Conservation (phyloP, 2,329 filamentous ascomycete species). For the Thermomyces lanuginosus region DNA sequence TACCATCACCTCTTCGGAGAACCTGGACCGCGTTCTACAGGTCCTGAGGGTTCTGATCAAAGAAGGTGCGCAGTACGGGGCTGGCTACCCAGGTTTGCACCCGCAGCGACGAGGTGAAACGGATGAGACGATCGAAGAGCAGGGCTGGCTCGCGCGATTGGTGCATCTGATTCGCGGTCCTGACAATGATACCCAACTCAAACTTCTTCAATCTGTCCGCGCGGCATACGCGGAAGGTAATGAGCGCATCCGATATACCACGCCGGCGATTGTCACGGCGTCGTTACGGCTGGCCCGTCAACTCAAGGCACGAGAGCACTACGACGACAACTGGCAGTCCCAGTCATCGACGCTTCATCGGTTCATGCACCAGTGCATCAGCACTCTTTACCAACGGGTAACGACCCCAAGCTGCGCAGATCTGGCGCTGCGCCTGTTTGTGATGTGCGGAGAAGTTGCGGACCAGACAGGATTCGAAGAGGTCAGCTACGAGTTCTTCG, state of each 20-base stretch:
- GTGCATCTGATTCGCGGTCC: constrained; percentile 71
- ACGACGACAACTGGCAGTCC: constrained; percentile 55
- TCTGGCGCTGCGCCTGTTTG: constrained; percentile 74
- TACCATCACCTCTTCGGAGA: constrained; percentile 56
- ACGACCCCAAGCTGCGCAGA: constrained; percentile 69
- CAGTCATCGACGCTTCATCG: constrained; percentile 77
- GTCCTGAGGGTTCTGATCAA: constrained; percentile 83
- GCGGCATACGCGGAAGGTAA: constrained; percentile 84
- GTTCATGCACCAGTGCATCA: constrained; percentile 81
- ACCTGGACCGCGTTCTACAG: constrained; percentile 77
- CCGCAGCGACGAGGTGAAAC: constrained; percentile 69
- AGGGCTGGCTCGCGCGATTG: constrained; percentile 88
- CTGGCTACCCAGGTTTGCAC: constrained; percentile 65
- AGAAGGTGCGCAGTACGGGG: constrained; percentile 71
- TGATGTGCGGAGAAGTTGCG: constrained; percentile 80
- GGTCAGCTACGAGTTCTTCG: constrained; percentile 94
- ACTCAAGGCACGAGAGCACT: constrained; percentile 83
- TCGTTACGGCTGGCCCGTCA: constrained; percentile 76
- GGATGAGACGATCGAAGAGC: constrained; percentile 94
- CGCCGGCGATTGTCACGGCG: constrained; percentile 75
- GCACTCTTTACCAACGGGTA: constrained; percentile 73
- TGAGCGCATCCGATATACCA: constrained; percentile 90
- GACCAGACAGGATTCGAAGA: constrained; percentile 87
- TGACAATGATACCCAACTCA: constrained; percentile 87
- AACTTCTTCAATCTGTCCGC: constrained; percentile 71